Evolutionary conservation across 495 filamentous ascomycete species (phyloP).

Genomic region (Annulohypoxylon stygium): DNA sequence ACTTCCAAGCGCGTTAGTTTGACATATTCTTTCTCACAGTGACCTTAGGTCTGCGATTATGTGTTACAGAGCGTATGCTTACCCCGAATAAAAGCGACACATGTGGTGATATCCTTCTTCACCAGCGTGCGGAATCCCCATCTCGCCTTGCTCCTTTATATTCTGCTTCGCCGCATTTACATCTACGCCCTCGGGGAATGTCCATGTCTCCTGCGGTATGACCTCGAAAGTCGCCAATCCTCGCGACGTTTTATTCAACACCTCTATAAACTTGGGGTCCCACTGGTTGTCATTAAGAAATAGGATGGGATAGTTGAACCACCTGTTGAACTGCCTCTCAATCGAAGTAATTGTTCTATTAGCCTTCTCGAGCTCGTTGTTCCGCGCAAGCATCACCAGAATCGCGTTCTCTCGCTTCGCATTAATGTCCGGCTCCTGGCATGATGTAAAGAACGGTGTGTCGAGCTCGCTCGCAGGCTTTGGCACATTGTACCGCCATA

Average conservation of each 20-base stretch:
- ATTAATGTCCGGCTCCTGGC: conserved; percentile 61
- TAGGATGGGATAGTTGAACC: conserved; percentile 97
- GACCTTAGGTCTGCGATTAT: not conserved
- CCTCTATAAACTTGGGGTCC: conserved; percentile 85
- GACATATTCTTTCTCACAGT: not conserved
- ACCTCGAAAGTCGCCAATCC: conserved; percentile 86
- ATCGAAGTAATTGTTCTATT: conserved; percentile 91
- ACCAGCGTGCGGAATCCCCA: conserved; percentile 93
- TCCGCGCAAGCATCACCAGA: conserved; percentile 87
- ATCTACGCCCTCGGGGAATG: conserved; percentile 90
- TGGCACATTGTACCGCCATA: conserved; percentile 47
- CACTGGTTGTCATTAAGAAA: conserved; percentile 93
- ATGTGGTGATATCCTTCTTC: conserved; percentile 99
- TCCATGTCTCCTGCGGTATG: conserved; percentile 86
- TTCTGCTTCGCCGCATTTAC: conserved; percentile 82
- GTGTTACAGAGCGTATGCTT: conserved; percentile 39
- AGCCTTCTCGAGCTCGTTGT: conserved; percentile 87
- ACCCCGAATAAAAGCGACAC: conserved; percentile 99
- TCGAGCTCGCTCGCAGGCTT: conserved; percentile 52
- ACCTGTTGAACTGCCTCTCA: conserved; percentile 95
- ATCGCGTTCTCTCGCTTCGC: conserved; percentile 84
- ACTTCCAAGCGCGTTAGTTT: conserved; percentile 54
- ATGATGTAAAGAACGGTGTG: conserved; percentile 59
- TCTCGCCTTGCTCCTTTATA: conserved; percentile 86
- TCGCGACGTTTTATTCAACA: conserved; percentile 82